Evolutionary conservation across 2,329 filamentous ascomycete species (phyloP), one percentile per base, ranked within the genome.

Genomic region (Colletotrichum plurivorum): DNA sequence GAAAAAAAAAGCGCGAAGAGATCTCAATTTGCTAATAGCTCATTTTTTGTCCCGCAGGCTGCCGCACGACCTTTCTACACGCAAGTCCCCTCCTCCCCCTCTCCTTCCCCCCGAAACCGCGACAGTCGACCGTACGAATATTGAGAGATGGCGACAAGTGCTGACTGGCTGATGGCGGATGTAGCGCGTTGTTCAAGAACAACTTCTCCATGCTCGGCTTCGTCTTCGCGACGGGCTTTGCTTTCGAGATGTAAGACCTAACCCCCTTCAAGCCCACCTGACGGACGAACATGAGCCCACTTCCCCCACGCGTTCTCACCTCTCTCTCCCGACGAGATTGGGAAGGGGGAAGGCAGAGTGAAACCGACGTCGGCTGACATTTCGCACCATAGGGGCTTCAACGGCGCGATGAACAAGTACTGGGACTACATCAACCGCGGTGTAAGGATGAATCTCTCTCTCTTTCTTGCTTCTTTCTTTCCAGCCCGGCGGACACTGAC

Each of bases 391-490:
- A 98, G 96, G 81, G 89, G 87, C 77, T 98, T 94, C 83, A 94
- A 98, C 84, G 89, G 89, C 68, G 83, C 84, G 77, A 93, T 95
- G 83, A 93, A 97, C 84, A 92, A 87, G 81, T 78, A 98, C 81
- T 99, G 96, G 96, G 94, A 99, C 82, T 88, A 83, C 80, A 83
- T 95, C 81, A 99, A 99, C 90, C 89, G 88, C 78, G 96, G 96
- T 78, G 95, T 98, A 94, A 79, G 93, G 91, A 36, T 4, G 31
- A 15, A 16, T 15, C 20, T 22, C n/a, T 20, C 36, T 6, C 13
- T 45, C n/a, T 20, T 41, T 49, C 5, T 9, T 46, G 22, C 22
- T 25, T 25, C 22, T 25, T 2, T 36, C 31, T 9, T 31, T 31
- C 31, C 7, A 36, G 22, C 31, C 7, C 3, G 15, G 20, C 16